Conservation (phyloP, 176 grass and related monocot species). For the Oryza coarctata region DNA sequence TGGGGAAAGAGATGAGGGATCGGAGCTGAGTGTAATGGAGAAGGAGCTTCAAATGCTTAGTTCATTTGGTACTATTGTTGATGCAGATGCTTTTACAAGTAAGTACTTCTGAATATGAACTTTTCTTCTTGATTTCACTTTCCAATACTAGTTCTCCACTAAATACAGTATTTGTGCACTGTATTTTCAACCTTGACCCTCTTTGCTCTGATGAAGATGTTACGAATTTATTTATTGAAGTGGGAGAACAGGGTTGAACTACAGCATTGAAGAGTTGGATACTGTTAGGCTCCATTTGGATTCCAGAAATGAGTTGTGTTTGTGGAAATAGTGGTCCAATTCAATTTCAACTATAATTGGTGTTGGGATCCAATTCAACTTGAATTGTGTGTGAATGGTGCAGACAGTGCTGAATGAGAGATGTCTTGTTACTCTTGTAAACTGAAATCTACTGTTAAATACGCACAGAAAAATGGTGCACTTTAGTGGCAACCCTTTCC, state of each 20-base stretch:
- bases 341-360: not conserved
- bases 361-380: not conserved
- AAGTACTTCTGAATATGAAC: slow-evolving; percentile 31
- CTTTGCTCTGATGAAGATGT: not conserved
- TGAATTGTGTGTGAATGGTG: not conserved
- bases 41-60: slow-evolving; percentile 62
- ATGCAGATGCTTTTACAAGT: slow-evolving; percentile 19
- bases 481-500: not conserved
- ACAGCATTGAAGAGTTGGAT: slow-evolving; percentile 7
- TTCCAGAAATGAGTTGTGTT: not conserved
- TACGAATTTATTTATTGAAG: slow-evolving; percentile 21
- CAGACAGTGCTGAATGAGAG: not conserved
- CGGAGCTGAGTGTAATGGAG: slow-evolving; percentile 46
- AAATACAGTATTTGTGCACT: not conserved
- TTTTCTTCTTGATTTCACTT: not conserved
- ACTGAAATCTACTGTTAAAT: not conserved
- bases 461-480: not conserved
- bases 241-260: not conserved
- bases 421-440: not conserved
- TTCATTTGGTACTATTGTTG: slow-evolving; percentile 41
- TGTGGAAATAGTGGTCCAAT: not conserved
- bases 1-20: slow-evolving; percentile 21
- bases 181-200: slow-evolving; percentile 5
- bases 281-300: not conserved
- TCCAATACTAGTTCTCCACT: not conserved